Conservation (phyloP, 441 rosid genomes). For the Hypseocharis bilobata region DNA sequence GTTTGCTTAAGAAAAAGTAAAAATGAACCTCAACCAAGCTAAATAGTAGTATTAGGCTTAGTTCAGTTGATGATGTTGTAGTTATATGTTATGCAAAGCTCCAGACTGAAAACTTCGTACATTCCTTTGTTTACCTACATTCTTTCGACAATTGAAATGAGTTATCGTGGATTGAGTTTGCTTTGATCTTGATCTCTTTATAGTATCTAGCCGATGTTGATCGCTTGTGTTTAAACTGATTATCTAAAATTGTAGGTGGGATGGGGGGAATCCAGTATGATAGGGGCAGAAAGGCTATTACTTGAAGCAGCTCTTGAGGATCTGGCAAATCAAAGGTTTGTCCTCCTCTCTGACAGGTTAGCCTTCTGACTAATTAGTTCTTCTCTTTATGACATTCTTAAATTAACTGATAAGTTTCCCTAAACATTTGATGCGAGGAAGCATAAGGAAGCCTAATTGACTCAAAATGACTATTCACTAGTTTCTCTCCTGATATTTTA, state of each 20-base stretch:
- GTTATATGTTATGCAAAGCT: background rate
- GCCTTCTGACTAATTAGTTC: background rate
- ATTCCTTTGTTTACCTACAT: background rate
- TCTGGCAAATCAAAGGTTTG: slow-evolving; percentile 76
- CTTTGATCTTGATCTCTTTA: background rate
- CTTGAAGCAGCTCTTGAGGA: slow-evolving; percentile 63
- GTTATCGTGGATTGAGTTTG: background rate
- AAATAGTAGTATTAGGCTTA: background rate
- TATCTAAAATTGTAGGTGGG: slow-evolving; percentile 39
- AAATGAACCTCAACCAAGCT: background rate
- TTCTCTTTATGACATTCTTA: no score
- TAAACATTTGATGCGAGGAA: slow-evolving; percentile 4
- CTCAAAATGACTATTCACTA: background rate
- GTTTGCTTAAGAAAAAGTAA: background rate
- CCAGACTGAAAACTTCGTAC: background rate
- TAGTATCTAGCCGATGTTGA: background rate
- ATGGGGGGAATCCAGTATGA: slow-evolving; percentile 93
- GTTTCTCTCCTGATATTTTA: background rate
- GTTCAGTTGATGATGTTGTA: background rate
- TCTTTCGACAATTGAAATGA: background rate
- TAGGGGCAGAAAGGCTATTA: slow-evolving; percentile 76
- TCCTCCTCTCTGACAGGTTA: slow-evolving; percentile 88
- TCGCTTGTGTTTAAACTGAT: background rate
- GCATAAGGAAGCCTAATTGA: background rate
- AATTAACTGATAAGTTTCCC: background rate